Evolutionary conservation across 306 rosid genomes (phyloP), one percentile per base, ranked within the genome.

Genomic region (Lathyrus aphaca): DNA sequence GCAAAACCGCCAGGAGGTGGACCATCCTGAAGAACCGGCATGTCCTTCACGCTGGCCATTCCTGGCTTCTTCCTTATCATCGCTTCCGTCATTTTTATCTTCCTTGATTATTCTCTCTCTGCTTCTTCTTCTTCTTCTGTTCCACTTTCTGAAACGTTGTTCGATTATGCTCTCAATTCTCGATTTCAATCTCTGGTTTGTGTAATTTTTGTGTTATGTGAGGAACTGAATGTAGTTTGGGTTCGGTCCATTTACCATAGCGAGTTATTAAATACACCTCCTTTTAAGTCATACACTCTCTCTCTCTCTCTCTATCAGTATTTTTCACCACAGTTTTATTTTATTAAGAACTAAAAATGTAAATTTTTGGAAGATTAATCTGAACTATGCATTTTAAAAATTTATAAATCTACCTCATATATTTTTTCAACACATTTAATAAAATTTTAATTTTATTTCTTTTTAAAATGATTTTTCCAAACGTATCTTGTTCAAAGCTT

Each of bases 1-100:
- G 97, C 85, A 48, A 95, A 95, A n/a, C 99, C 97, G 0, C 99
- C 99, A 13, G 97, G 99, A 0, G 99, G 99, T 3, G 99, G 99
- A 29, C 99, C 99, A 80, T 95, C 99, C 72, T 95, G 99, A 32
- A 95, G 92, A 61, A 95, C 68, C 60, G 99, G 99, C 99, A 95
- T 95, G 80, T 95, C 99, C 91, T 89, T 91, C 25, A 95, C 91
- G 79, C 99, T 95, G 17, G 81, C 95, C 99, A 95, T 95, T 10
- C 99, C 99, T 0, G 99, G 91, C 88, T 91, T 95, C 57, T 89
- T 95, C 84, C 99, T 86, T 10, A 95, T 91, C 76, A 40, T 25
- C 1, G 99, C 89, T 84, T 95, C 99, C 73, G 99, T 95, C 99
- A 95, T 94, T 29, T 27, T 56, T 3, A 56, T 71, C 67, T 85